phyloP scores from a whole-genome alignment of 176 grass and related monocot genomes.

The Otatea glauca region DNA sequence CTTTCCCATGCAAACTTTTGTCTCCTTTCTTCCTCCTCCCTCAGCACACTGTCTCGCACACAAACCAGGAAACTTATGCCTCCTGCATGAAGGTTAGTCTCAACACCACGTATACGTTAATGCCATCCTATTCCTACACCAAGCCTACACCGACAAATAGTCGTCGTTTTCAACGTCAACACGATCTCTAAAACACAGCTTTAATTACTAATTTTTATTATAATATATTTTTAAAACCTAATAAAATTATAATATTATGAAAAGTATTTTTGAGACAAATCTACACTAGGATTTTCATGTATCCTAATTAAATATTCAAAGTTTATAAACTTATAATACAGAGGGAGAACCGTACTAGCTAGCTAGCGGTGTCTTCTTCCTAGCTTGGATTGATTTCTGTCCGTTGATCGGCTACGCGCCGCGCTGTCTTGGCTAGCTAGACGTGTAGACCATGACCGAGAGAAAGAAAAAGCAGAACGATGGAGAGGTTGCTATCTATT shows the following conservation, averaged over 20 bases:
- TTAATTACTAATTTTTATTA: too few species aligned
- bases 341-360: too few species aligned
- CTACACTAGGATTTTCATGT: too few species aligned
- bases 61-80: not conserved
- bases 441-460: conserved; percentile 5
- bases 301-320: too few species aligned
- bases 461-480: not conserved
- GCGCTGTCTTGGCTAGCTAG: conserved; percentile 22
- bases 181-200: too few species aligned
- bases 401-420: not conserved
- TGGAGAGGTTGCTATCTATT: not conserved
- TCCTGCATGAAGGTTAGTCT: not conserved
- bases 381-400: not conserved
- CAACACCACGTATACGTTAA: not conserved
- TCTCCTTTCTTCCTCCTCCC: not conserved
- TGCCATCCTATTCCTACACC: too few species aligned
- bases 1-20: conserved; percentile 49
- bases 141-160: too few species aligned
- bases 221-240: too few species aligned
- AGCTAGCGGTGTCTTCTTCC: not conserved
- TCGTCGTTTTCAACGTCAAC: too few species aligned
- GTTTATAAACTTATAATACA: too few species aligned
- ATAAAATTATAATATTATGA: too few species aligned
- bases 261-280: too few species aligned
- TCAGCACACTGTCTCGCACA: not conserved